Evolutionary conservation across 768 basidiomycete species (phyloP).

Genomic region (Pleurotus salmoneostramineus): DNA sequence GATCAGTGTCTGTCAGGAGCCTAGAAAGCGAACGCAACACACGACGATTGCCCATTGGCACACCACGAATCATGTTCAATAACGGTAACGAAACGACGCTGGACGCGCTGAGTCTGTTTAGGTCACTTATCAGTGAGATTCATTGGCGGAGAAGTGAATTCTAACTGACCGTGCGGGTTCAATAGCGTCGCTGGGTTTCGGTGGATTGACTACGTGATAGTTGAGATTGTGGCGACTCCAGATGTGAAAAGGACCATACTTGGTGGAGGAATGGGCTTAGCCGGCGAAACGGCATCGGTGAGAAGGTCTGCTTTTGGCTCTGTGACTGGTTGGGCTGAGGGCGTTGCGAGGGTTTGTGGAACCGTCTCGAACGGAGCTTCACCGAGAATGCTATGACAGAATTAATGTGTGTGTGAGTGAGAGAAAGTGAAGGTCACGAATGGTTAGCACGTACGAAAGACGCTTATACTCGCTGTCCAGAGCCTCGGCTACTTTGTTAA

Average conservation of each 20-base stretch:
- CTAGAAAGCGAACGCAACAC: constrained; percentile 11
- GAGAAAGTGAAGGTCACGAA: not conserved
- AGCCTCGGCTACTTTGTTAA: constrained; percentile 32
- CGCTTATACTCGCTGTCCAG: constrained; percentile 40
- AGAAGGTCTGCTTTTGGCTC: not conserved
- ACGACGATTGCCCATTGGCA: constrained; percentile 45
- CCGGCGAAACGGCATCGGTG: constrained; percentile 5
- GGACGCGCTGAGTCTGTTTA: constrained; percentile 33
- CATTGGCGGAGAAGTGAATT: constrained; percentile 9
- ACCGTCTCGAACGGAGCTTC: not conserved
- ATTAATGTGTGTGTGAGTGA: not conserved
- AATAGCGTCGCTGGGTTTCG: not conserved
- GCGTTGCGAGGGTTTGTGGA: not conserved
- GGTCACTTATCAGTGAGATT: constrained; percentile 1
- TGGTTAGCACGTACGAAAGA: constrained; percentile 24
- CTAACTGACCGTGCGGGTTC: constrained; percentile 6
- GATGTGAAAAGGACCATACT: not conserved
- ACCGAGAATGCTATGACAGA: not conserved
- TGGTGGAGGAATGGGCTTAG: constrained; percentile 3
- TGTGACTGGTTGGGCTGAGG: not conserved
- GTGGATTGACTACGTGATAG: not conserved
- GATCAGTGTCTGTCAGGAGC: not conserved
- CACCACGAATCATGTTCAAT: constrained; percentile 40
- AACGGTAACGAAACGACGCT: constrained; percentile 49
- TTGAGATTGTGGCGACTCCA: not conserved